phyloP scores from a whole-genome alignment of 2,329 filamentous ascomycete genomes.

The Penicillium sp. region DNA sequence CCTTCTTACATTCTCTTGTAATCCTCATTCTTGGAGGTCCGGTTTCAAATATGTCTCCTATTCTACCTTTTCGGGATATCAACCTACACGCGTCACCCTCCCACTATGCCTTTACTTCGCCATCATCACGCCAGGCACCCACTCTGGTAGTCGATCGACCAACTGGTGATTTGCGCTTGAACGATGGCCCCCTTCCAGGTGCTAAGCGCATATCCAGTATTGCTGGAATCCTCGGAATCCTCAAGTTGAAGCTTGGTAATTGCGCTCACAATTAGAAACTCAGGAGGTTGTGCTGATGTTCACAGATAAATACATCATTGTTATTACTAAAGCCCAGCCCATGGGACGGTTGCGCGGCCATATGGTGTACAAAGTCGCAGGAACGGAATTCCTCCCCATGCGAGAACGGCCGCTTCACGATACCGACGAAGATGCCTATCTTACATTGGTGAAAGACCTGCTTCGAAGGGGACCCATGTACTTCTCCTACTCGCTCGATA shows the following conservation, averaged over 20 bases:
- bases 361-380: constrained; percentile 89
- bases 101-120: constrained; percentile 94
- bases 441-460: constrained; percentile 74
- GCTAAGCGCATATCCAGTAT: constrained; percentile 89
- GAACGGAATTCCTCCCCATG: constrained; percentile 90
- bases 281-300: constrained; percentile 17
- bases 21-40: constrained; percentile 1
- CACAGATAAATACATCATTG: constrained; percentile 87
- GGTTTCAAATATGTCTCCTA: constrained; percentile 41
- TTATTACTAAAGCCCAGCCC: constrained; percentile 90
- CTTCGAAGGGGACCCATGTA: constrained; percentile 88
- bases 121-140: constrained; percentile 84
- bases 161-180: constrained; percentile 82
- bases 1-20: constrained; percentile 3
- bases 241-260: constrained; percentile 86
- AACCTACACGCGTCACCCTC: constrained; percentile 90
- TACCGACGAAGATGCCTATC: constrained; percentile 88
- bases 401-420: constrained; percentile 90
- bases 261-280: constrained; percentile 7
- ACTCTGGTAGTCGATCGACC: constrained; percentile 88
- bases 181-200: constrained; percentile 71
- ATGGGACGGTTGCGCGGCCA: constrained; percentile 91
- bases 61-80: constrained; percentile 85
- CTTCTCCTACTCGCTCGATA: constrained; percentile 95
- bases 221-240: constrained; percentile 88